Percentiles rank a stretch among this genome's conserved stretches.
phyloP scores from a whole-genome alignment of 2,329 filamentous ascomycete species.

The Botryotinia calthae region DNA sequence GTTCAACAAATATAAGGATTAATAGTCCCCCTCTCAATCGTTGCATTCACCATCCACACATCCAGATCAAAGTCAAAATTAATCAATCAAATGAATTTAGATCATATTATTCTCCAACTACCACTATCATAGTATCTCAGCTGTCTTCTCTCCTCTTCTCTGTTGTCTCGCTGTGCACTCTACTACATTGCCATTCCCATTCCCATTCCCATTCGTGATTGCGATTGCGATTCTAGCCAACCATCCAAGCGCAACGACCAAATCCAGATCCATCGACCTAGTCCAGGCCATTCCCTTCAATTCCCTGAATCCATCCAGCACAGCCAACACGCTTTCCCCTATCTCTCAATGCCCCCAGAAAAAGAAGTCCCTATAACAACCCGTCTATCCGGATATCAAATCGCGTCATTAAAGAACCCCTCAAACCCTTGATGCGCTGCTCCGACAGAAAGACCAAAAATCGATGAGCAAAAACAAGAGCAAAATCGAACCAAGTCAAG shows the following conservation, averaged over 20 bases:
- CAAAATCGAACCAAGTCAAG: not conserved
- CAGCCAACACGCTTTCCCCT: not conserved
- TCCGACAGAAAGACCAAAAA: not conserved
- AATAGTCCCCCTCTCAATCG: not conserved
- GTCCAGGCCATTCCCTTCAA: not conserved
- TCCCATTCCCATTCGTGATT: no score
- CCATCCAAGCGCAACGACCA: not conserved
- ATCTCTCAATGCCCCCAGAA: not conserved
- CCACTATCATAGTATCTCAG: not conserved
- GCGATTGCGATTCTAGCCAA: not conserved
- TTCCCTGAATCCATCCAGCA: not conserved
- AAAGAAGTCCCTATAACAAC: not conserved
- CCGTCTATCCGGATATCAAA: conserved; percentile 16
- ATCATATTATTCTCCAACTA: not conserved
- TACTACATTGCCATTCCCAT: not conserved
- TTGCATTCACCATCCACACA: not conserved
- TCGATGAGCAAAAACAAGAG: not conserved
- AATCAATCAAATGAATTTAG: conserved; percentile 5
- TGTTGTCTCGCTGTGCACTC: not conserved
- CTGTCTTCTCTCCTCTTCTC: not conserved
- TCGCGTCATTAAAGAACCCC: conserved; percentile 11
- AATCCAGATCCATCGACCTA: not conserved
- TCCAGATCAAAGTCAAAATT: not conserved
- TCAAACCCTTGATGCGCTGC: not conserved
- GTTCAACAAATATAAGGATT: no score